A percentile compares a stretch with the other conserved stretches of the same genome.
phyloP scores from a whole-genome alignment of 164 flowering plant genomes.

The Berberis thunbergii region DNA sequence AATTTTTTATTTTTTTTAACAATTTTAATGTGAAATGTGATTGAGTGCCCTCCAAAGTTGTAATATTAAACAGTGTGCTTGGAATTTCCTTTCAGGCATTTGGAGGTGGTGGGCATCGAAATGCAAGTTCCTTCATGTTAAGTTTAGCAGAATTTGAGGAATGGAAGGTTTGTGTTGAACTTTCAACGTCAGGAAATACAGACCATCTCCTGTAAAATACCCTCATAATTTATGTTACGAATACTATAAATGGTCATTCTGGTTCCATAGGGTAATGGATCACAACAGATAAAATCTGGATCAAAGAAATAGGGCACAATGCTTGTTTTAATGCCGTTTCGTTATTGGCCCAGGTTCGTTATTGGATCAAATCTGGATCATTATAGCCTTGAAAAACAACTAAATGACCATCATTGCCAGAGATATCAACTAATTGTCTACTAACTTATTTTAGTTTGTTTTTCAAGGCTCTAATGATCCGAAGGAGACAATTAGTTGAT shows the following conservation, averaged over 20 bases:
- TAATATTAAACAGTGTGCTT: neutral
- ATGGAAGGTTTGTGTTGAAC: conserved; percentile 41
- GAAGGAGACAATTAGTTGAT: no score
- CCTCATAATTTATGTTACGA: neutral
- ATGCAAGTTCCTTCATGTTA: conserved; percentile 83
- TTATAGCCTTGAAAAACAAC: no score
- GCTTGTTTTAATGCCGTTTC: no score
- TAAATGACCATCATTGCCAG: no score
- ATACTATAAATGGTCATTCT: neutral
- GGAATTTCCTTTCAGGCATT: conserved; percentile 31
- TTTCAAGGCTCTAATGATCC: no score
- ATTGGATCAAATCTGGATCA: no score
- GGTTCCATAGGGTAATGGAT: no score
- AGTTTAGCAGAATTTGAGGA: conserved; percentile 33
- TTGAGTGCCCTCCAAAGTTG: neutral
- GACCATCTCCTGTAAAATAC: neutral
- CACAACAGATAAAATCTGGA: no score
- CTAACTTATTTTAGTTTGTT: no score
- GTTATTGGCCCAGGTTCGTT: no score
- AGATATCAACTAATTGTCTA: no score
- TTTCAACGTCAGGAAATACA: neutral
- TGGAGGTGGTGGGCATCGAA: conserved; percentile 88
- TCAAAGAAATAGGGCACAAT: no score
- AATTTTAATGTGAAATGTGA: neutral
- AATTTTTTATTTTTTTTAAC: neutral